These are phyloP conservation scores for Suillus americanus DNA, from an alignment of 768 basidiomycete genomes.

Conservation along the genomic window DNA sequence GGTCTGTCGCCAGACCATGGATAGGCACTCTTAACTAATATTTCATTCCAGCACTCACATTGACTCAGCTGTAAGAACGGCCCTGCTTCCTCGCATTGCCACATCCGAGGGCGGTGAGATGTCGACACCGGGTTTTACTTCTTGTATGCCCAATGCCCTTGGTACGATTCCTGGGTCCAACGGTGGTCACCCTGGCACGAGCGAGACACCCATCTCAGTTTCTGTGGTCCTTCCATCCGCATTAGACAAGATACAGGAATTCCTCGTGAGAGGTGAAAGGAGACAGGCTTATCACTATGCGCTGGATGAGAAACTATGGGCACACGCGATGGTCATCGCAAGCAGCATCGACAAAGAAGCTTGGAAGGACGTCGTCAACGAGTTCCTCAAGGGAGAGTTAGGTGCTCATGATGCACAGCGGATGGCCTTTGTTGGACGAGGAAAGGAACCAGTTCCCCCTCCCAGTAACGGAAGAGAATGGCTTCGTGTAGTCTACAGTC, in stretches of 20 bases:
- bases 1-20: conserved; percentile 44
- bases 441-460: conserved; percentile 20
- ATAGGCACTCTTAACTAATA: conserved; percentile 16
- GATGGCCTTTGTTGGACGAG: conserved; percentile 15
- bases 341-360: conserved; percentile 91
- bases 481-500: conserved; percentile 77
- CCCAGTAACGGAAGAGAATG: conserved; percentile 61
- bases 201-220: conserved; percentile 56
- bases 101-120: conserved; percentile 23
- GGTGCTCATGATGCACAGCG: conserved; percentile 37
- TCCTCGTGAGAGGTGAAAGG: conserved; percentile 82
- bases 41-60: conserved; percentile 50
- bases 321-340: conserved; percentile 93
- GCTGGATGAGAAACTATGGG: conserved; percentile 87
- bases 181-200: conserved; percentile 25
- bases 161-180: conserved; percentile 14
- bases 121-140: conserved; percentile 32
- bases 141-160: conserved; percentile 22
- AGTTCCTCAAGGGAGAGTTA: conserved; percentile 82
- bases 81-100: conserved; percentile 61
- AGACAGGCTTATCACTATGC: conserved; percentile 87
- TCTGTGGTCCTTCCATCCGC: conserved; percentile 61
- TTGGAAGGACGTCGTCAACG: conserved; percentile 88
- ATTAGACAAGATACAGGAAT: conserved; percentile 74
- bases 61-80: conserved; percentile 73